phyloP scores from a whole-genome alignment of 345 rosid species.

The Adansonia digitata region DNA sequence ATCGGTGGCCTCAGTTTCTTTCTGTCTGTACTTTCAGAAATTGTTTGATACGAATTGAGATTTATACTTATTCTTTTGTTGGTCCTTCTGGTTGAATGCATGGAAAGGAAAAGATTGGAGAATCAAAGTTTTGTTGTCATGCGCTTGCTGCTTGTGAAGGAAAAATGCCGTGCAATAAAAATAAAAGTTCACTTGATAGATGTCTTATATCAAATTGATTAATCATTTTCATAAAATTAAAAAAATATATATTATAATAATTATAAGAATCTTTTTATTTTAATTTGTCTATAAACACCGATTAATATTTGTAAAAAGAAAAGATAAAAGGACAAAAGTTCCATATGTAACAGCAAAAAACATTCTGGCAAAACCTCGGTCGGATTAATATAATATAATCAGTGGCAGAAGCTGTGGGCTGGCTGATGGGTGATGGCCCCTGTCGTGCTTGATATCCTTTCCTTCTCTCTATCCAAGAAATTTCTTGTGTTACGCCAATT shows the following conservation, averaged over 20 bases:
- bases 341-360: slow-evolving; percentile 4
- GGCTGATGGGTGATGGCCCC: not conserved
- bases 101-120: not conserved
- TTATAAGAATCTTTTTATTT: no score
- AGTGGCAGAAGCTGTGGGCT: not conserved
- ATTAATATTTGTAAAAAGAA: no score
- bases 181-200: no score
- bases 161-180: no score
- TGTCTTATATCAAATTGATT: no score
- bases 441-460: not conserved
- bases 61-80: not conserved
- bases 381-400: not conserved
- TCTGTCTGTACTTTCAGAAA: not conserved
- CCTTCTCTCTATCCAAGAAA: not conserved
- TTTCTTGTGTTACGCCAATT: not conserved
- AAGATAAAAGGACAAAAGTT: not conserved
- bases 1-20: no score
- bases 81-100: not conserved
- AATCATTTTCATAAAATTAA: no score
- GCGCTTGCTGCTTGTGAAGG: not conserved
- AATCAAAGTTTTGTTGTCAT: not conserved
- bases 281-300: no score
- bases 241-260: no score
- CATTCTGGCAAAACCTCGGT: slow-evolving; percentile 2
- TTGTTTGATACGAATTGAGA: not conserved